These are phyloP conservation scores for Cruciata laevipes DNA, from an alignment of 257 asterid genomes.

Conservation along the genomic window DNA sequence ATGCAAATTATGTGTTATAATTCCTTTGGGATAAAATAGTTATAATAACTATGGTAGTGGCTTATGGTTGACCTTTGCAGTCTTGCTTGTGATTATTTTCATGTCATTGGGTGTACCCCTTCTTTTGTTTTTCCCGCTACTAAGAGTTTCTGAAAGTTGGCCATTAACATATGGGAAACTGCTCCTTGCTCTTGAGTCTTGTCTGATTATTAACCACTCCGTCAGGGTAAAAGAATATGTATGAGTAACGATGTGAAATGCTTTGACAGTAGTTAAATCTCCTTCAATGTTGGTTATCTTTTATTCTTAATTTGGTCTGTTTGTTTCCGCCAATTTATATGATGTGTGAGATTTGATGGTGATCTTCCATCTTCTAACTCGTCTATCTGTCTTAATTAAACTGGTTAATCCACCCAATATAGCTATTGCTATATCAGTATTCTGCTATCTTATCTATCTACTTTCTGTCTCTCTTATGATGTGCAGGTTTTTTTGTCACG, in stretches of 20 bases:
- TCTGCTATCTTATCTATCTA: neutral
- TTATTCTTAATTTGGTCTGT: neutral
- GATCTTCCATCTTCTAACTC: neutral
- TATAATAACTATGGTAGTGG: neutral
- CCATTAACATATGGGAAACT: neutral
- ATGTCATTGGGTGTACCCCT: neutral
- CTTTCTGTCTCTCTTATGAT: constrained; percentile 9
- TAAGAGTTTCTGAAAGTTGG: neutral
- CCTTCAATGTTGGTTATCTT: neutral
- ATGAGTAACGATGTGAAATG: neutral
- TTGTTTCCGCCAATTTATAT: neutral
- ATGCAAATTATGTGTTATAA: neutral
- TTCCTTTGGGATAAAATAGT: neutral
- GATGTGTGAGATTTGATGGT: no score
- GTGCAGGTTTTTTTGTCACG: constrained; percentile 69
- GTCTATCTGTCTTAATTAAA: neutral
- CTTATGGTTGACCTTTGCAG: neutral
- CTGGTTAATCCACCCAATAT: neutral
- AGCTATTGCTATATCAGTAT: neutral
- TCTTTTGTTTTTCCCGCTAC: neutral
- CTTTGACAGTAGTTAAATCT: neutral
- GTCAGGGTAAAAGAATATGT: neutral
- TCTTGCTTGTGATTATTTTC: neutral
- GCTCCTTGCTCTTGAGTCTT: neutral
- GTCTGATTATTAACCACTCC: neutral